phyloP scores from a whole-genome alignment of 805 yeast genomes.

The Kockiozyma suomiensis region DNA sequence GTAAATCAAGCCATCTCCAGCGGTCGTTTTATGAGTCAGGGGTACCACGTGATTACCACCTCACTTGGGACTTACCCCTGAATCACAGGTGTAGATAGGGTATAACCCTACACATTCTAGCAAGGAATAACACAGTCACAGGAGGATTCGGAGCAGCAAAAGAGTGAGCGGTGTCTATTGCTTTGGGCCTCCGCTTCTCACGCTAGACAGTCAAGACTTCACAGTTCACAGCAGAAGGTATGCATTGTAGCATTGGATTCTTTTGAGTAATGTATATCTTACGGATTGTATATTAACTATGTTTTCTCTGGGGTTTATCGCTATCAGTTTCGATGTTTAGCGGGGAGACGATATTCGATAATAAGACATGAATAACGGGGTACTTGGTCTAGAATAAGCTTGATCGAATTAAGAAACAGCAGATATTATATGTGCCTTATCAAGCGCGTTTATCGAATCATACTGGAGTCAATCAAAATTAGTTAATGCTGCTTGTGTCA shows the following conservation, averaged over 20 bases:
- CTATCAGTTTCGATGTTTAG: neutral
- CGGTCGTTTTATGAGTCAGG: constrained; percentile 7
- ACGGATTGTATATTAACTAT: neutral
- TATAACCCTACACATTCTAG: constrained; percentile 2
- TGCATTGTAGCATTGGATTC: neutral
- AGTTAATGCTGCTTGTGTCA: no score
- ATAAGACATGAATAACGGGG: neutral
- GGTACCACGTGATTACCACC: no score
- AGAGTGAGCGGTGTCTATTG: neutral
- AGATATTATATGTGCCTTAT: no score
- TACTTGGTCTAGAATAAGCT: neutral
- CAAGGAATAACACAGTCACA: constrained; percentile 3
- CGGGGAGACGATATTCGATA: neutral
- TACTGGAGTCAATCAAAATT: no score
- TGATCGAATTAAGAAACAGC: no score
- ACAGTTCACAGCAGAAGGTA: constrained; percentile 5
- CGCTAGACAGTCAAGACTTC: constrained; percentile 1
- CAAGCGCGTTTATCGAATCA: no score
- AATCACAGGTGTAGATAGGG: constrained; percentile 1
- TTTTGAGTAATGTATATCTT: neutral
- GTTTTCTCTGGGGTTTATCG: neutral
- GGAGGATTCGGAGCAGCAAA: no score
- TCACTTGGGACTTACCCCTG: neutral
- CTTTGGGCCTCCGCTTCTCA: neutral
- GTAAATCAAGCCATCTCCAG: neutral